Evolutionary conservation across 495 filamentous ascomycete species (phyloP).

Genomic region (Trichoderma erinaceum): DNA sequence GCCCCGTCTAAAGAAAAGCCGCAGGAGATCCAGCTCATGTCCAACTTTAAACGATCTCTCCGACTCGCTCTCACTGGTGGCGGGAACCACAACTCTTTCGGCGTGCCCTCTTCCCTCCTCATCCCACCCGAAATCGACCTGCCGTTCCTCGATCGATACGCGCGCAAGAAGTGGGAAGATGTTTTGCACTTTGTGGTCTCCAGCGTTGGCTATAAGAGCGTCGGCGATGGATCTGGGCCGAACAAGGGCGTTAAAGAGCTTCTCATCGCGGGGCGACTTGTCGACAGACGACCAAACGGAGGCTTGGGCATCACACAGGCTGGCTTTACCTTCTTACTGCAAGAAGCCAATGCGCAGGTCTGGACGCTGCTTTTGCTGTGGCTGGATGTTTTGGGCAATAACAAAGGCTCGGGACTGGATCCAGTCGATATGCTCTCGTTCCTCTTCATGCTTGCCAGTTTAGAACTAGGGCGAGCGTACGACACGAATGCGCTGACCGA

Average conservation of each 20-base stretch:
- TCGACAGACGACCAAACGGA: conserved; percentile 54
- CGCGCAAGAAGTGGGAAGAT: conserved; percentile 84
- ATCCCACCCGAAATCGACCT: conserved; percentile 54
- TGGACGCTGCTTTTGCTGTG: conserved; percentile 93
- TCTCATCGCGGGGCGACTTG: conserved; percentile 70
- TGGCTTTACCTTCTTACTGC: conserved; percentile 89
- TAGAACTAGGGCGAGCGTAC: conserved; percentile 88
- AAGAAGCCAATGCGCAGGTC: conserved; percentile 92
- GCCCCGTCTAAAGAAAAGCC: conserved; percentile 51
- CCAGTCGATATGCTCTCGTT: conserved; percentile 91
- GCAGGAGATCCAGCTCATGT: conserved; percentile 62
- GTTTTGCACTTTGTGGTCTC: conserved; percentile 91
- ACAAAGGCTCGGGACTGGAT: conserved; percentile 59
- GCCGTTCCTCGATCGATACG: conserved; percentile 75
- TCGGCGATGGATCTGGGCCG: conserved; percentile 40
- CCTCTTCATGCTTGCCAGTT: conserved; percentile 87
- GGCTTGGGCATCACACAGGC: conserved; percentile 71
- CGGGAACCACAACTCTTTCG: conserved; percentile 80
- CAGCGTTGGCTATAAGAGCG: conserved; percentile 39
- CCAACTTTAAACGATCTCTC: conserved; percentile 69
- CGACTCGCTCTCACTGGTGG: conserved; percentile 81
- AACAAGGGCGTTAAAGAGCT: conserved; percentile 77
- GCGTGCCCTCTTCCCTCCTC: conserved; percentile 64
- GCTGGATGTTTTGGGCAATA: conserved; percentile 71
- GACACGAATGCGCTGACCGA: conserved; percentile 69